Evolutionary conservation across 2,329 filamentous ascomycete genomes (phyloP).

Genomic region (Penicillium palitans): DNA sequence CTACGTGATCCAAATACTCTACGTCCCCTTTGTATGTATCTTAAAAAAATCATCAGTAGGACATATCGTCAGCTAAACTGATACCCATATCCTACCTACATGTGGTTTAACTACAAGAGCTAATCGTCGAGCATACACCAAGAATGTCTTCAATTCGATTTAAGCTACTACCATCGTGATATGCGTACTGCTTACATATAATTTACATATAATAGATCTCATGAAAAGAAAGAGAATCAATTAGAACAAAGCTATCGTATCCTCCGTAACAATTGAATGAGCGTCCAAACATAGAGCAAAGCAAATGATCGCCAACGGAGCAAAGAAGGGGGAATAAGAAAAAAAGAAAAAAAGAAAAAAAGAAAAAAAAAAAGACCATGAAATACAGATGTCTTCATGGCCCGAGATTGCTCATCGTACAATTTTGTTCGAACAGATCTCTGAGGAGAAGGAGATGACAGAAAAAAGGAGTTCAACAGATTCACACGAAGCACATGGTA

Average conservation of each 20-base stretch:
- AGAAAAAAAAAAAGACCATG: slow-evolving; percentile 6
- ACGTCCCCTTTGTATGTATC: no score
- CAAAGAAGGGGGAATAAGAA: slow-evolving; percentile 6
- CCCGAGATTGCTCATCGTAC: slow-evolving; percentile 17
- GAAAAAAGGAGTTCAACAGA: slow-evolving; percentile 1
- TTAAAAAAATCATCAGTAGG: no score
- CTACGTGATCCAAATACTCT: no score
- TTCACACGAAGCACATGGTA: slow-evolving; percentile 2
- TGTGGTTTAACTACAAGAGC: not conserved
- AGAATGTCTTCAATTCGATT: not conserved
- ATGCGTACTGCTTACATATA: not conserved
- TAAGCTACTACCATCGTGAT: not conserved
- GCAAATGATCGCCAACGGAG: not conserved
- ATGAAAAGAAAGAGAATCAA: not conserved
- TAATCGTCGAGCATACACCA: not conserved
- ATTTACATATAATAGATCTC: not conserved
- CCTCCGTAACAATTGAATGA: not conserved
- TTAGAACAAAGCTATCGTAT: slow-evolving; percentile 5
- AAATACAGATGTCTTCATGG: slow-evolving; percentile 3
- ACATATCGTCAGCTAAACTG: no score
- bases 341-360: not conserved
- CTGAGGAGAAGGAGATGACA: not conserved
- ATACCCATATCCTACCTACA: no score
- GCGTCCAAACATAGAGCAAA: not conserved
- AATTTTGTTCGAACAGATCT: slow-evolving; percentile 23